Evolutionary conservation across 495 filamentous ascomycete genomes (phyloP).

Genomic region (Daldinia caldariorum): DNA sequence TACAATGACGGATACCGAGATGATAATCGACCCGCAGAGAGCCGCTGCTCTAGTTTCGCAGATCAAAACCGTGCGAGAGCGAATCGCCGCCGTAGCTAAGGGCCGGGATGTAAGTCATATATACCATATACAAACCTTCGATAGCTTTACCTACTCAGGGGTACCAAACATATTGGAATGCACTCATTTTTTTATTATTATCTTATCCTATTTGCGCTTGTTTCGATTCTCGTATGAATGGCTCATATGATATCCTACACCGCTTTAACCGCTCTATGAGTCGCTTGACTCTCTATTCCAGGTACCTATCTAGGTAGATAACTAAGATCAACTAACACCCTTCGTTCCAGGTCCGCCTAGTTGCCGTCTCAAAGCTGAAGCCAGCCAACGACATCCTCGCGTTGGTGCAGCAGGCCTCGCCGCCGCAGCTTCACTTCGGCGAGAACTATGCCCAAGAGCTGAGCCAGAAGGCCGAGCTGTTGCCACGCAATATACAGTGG

Average conservation of each 20-base stretch:
- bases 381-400: conserved; percentile 87
- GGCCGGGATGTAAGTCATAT: conserved; percentile 56
- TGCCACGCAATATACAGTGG: conserved; percentile 85
- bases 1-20: conserved; percentile 55
- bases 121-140: background rate
- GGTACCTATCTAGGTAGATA: no score
- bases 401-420: conserved; percentile 68
- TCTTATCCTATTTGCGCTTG: background rate
- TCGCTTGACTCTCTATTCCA: background rate
- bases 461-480: conserved; percentile 78
- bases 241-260: background rate
- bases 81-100: conserved; percentile 56
- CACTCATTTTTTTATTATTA: background rate
- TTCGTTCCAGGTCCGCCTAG: conserved; percentile 75
- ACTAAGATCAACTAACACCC: background rate
- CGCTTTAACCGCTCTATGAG: background rate
- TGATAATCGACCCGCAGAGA: conserved; percentile 63
- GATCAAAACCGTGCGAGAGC: conserved; percentile 57
- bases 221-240: background rate
- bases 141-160: background rate
- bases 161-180: background rate
- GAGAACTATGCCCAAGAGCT: conserved; percentile 98
- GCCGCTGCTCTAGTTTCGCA: conserved; percentile 59
- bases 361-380: conserved; percentile 95
- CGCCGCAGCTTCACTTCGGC: conserved; percentile 82